Evolutionary conservation across 148 eudicot species (phyloP).

Genomic region (Nepenthes gracilis): DNA sequence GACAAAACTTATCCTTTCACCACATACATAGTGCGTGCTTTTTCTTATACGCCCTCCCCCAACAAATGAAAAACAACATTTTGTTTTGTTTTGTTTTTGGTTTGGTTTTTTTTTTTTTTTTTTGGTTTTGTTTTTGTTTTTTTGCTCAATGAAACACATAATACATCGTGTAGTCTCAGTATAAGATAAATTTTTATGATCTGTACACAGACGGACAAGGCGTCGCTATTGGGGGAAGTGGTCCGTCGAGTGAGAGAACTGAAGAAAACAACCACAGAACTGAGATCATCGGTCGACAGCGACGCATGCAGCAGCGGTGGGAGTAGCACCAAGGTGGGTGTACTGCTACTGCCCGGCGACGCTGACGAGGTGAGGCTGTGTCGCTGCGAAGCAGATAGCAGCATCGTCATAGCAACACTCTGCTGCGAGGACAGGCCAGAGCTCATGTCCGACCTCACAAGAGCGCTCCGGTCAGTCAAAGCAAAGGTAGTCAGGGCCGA

Average conservation of each 20-base stretch:
- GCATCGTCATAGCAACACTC: constrained; percentile 37
- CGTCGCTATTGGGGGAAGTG: constrained; percentile 72
- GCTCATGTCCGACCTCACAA: constrained; percentile 42
- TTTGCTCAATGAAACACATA: too few species aligned
- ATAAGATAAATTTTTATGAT: too few species aligned
- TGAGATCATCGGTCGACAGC: constrained; percentile 3
- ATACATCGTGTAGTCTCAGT: too few species aligned
- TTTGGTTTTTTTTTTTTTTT: too few species aligned
- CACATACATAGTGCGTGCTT: too few species aligned
- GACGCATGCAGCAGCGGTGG: constrained; percentile 1
- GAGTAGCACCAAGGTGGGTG: neutral
- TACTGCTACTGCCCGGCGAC: constrained; percentile 41
- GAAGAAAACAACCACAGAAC: constrained; percentile 35
- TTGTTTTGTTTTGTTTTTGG: too few species aligned
- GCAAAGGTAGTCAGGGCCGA: constrained; percentile 62
- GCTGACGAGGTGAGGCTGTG: constrained; percentile 43
- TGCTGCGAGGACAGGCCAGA: constrained; percentile 82
- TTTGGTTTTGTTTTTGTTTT: too few species aligned
- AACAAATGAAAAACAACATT: too few species aligned
- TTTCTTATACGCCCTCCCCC: too few species aligned
- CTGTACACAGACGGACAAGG: constrained; percentile 68
- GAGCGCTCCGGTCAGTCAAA: constrained; percentile 46
- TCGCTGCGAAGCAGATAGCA: constrained; percentile 18
- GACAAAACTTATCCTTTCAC: too few species aligned
- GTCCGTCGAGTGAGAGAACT: constrained; percentile 72